A percentile compares a stretch with the other conserved stretches of the same genome.
Conservation (phyloP, 2,329 filamentous ascomycete genomes). For the Xylariaceae sp. region DNA sequence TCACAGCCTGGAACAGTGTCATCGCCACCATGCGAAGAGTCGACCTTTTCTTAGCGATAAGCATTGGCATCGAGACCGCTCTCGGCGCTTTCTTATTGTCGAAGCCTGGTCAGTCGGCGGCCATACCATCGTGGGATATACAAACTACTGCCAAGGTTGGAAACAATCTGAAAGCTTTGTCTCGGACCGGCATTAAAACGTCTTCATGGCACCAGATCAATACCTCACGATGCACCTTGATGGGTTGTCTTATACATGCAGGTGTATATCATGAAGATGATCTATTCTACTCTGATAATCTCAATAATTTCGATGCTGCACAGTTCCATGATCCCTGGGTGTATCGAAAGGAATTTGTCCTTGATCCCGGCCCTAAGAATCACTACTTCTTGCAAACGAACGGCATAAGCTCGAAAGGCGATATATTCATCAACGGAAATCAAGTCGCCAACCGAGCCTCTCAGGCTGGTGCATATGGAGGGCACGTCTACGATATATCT, state of each 20-base stretch:
- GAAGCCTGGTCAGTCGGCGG: constrained; percentile 18
- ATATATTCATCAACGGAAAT: constrained; percentile 56
- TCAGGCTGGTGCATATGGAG: constrained; percentile 55
- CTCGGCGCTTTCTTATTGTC: constrained; percentile 15
- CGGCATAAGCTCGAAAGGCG: constrained; percentile 57
- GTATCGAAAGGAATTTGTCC: constrained; percentile 50
- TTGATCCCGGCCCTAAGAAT: constrained; percentile 31
- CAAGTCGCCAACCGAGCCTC: constrained; percentile 43
- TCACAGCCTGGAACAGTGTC: background rate
- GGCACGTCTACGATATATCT: constrained; percentile 53
- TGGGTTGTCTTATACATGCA: constrained; percentile 53
- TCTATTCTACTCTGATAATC: constrained; percentile 52
- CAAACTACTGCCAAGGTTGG: constrained; percentile 39
- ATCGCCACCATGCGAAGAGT: constrained; percentile 18
- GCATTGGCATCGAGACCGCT: constrained; percentile 11
- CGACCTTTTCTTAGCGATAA: constrained; percentile 14
- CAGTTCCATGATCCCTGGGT: constrained; percentile 55
- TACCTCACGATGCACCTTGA: constrained; percentile 47
- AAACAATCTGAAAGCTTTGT: constrained; percentile 36
- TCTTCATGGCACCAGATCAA: constrained; percentile 49
- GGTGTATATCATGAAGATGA: constrained; percentile 49
- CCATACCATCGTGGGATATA: constrained; percentile 46
- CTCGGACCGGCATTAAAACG: constrained; percentile 40
- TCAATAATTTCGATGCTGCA: constrained; percentile 39
- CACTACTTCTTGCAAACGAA: constrained; percentile 54